Base-by-base conservation (phyloP, 1,139 yeast genomes). In the Pichia sp. region DNA sequence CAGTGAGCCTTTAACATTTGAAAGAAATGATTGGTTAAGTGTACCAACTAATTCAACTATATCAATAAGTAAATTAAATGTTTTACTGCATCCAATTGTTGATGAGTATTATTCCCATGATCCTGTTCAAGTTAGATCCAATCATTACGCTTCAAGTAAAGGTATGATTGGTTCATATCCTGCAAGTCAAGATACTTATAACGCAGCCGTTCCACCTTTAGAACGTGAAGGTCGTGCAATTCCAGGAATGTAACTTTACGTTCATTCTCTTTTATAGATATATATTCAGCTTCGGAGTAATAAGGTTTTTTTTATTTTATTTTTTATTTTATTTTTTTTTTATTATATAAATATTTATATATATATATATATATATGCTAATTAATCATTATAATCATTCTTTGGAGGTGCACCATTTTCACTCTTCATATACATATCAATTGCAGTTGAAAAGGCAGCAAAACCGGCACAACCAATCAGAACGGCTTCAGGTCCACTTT, bases 21-120 rank as follows among this genome's bases (percentile, higher is more conserved):
- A 92, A 68, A 72, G 98, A 50, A 92, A 92, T 38, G 98, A 92
- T 68, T 92, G 98, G 98, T 85, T 92, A 51, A 84, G 96, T 18
- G 95, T 92, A 1, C 98, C 97, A 2, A 85, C 97, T 4, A 92
- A 92, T 65, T 85, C 97, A 2, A 69, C 84, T 4, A 66, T 92
- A n/a, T 85, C 96, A 1, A 82, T 92, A 51, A 82, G 82, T 54
- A 82, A 79, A 49, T 95, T 89, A 61, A 87, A 95, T 1, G 95
- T 92, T 9, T 70, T 92, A 46, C 71, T 92, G 71, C 96, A 90
- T 61, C 98, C 98, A 1, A 85, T 92, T 35, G 71, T 76, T 46
- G 98, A 92, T 64, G 96, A 92, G 65, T 90, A 82, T 68, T 89
- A 82, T 66, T 88, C 85, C 59, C 76, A 73, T 39, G 86, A 84